A percentile compares a stretch with the other conserved stretches of the same genome.
Evolutionary conservation across 176 grass and related monocot species (phyloP).

Genomic region (Oropetium thomaeum): DNA sequence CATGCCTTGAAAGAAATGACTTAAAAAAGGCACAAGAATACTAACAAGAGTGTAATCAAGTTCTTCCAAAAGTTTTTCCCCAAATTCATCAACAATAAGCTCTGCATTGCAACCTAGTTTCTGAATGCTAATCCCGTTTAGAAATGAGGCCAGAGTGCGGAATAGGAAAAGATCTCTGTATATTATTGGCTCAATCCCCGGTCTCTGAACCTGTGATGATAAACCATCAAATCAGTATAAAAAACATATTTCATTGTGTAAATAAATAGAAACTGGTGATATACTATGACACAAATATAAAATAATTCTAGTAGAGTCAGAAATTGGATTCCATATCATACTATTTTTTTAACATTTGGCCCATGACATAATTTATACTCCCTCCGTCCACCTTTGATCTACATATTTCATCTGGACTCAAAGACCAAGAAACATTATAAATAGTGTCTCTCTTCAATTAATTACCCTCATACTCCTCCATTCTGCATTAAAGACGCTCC

Average conservation of each 20-base stretch:
- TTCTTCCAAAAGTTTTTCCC: slow-evolving; percentile 98
- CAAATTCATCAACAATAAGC: slow-evolving; percentile 99
- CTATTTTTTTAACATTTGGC: background rate
- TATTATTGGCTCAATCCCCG: slow-evolving; percentile 97
- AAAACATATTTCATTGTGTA: background rate
- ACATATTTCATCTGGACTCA: no score
- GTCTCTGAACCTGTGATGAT: slow-evolving; percentile 76
- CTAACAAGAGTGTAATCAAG: slow-evolving; percentile 99
- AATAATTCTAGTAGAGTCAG: background rate
- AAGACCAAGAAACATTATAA: no score
- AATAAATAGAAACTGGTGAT: background rate
- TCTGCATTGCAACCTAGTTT: slow-evolving; percentile 99
- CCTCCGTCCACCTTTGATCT: no score
- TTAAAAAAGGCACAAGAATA: slow-evolving; percentile 7
- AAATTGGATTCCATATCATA: background rate
- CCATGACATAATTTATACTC: background rate
- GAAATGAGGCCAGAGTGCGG: slow-evolving; percentile 85
- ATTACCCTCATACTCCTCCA: no score
- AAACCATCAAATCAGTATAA: background rate
- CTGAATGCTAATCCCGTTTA: slow-evolving; percentile 96
- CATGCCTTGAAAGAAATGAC: background rate
- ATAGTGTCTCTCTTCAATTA: no score
- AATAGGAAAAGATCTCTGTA: slow-evolving; percentile 95
- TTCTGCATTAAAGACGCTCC: no score
- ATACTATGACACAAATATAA: background rate